phyloP scores from a whole-genome alignment of 2,329 filamentous ascomycete genomes.

The Colletotrichum neosansevieriae region DNA sequence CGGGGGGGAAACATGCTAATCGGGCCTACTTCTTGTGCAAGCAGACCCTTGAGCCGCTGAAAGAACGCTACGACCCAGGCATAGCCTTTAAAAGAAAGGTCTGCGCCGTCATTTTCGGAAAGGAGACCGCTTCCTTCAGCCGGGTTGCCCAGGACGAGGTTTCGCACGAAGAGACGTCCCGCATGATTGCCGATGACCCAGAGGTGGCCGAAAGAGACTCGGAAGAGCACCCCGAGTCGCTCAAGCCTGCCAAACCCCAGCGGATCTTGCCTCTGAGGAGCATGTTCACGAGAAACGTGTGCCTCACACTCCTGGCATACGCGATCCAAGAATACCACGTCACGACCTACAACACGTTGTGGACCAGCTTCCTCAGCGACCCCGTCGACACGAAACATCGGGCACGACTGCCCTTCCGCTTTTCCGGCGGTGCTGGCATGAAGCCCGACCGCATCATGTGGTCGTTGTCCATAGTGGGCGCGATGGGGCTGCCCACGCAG shows the following conservation, averaged over 20 bases:
- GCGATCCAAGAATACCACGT: constrained; percentile 25
- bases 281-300: constrained; percentile 20
- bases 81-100: not conserved
- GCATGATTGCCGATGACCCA: constrained; percentile 1
- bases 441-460: constrained; percentile 14
- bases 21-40: not conserved
- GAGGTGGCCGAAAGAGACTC: not conserved
- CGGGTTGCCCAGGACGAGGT: constrained; percentile 2
- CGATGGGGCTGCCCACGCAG: constrained; percentile 19
- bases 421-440: constrained; percentile 23
- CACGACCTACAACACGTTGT: constrained; percentile 18
- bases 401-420: constrained; percentile 11
- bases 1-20: too few relatives aligned
- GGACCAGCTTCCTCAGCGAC: constrained; percentile 25
- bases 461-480: constrained; percentile 18
- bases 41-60: constrained; percentile 14
- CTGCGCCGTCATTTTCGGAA: not conserved
- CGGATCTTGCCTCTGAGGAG: not conserved
- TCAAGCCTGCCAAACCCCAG: not conserved
- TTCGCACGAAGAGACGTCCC: constrained; percentile 9
- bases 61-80: constrained; percentile 10
- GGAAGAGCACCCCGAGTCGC: not conserved
- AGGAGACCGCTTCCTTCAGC: not conserved
- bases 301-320: constrained; percentile 15
- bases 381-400: constrained; percentile 19